phyloP scores from a whole-genome alignment of 1,284 basidiomycete genomes.

The Polyporus tsugae region DNA sequence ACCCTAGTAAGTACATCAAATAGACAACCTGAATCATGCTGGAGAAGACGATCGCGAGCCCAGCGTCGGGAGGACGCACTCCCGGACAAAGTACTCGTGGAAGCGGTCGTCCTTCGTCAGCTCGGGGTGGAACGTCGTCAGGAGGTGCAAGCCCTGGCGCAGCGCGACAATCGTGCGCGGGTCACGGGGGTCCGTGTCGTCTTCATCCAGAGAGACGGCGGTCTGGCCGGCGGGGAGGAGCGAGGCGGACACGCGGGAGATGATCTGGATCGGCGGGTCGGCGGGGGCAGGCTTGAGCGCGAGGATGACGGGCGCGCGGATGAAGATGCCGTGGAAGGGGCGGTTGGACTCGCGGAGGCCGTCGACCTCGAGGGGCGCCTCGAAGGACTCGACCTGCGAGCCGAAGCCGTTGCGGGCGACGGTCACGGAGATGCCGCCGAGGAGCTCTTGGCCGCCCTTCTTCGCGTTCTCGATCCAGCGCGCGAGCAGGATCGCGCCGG shows the following conservation, averaged over 20 bases:
- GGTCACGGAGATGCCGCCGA: slow-evolving; percentile 84
- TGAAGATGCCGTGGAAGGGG: slow-evolving; percentile 91
- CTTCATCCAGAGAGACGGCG: slow-evolving; percentile 41
- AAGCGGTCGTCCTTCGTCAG: slow-evolving; percentile 88
- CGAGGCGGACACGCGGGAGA: slow-evolving; percentile 76
- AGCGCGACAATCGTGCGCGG: slow-evolving; percentile 85
- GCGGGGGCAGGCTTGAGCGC: slow-evolving; percentile 52
- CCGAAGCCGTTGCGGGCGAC: slow-evolving; percentile 94
- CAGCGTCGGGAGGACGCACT: slow-evolving; percentile 61
- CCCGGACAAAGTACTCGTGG: slow-evolving; percentile 85
- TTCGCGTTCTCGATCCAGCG: slow-evolving; percentile 80
- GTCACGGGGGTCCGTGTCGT: slow-evolving; percentile 53
- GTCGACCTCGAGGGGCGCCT: slow-evolving; percentile 76
- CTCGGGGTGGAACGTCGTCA: slow-evolving; percentile 97
- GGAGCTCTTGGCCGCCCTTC: slow-evolving; percentile 87
- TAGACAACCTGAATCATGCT: slow-evolving; percentile 12
- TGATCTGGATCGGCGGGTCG: slow-evolving; percentile 65
- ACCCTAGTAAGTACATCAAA: background rate
- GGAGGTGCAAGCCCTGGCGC: slow-evolving; percentile 84
- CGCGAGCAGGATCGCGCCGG: slow-evolving; percentile 93
- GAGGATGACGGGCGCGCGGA: slow-evolving; percentile 88
- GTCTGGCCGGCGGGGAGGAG: slow-evolving; percentile 62
- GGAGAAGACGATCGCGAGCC: slow-evolving; percentile 29
- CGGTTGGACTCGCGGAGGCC: slow-evolving; percentile 66
- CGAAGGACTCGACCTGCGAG: slow-evolving; percentile 90